Conservation (phyloP, 306 rosid species). For the Morella rubra region DNA sequence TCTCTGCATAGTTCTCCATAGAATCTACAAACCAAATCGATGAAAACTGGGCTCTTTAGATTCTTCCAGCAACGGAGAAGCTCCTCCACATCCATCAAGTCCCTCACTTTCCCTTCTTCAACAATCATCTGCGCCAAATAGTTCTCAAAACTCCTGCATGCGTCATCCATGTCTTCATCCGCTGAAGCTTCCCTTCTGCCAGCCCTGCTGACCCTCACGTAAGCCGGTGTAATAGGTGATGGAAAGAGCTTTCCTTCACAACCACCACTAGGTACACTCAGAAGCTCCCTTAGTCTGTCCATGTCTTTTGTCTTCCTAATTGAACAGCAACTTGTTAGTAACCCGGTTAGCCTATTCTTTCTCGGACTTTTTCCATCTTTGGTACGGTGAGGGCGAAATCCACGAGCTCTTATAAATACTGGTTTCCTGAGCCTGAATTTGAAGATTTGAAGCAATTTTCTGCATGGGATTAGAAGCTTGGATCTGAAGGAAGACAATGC, state of each 20-base stretch:
- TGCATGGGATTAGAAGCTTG: conserved; percentile 76
- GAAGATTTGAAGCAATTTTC: conserved; percentile 45
- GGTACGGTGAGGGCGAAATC: conserved; percentile 18
- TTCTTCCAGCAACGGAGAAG: conserved; percentile 83
- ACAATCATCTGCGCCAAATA: conserved; percentile 86
- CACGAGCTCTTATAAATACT: conserved; percentile 44
- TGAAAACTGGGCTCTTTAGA: conserved; percentile 69
- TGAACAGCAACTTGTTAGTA: conserved; percentile 44
- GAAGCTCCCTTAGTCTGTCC: conserved; percentile 23
- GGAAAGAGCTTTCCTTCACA: conserved; percentile 31
- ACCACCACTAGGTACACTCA: conserved; percentile 32
- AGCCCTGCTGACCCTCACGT: conserved; percentile 14
- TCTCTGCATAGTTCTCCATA: conserved; percentile 94
- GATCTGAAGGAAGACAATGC: conserved; percentile 62
- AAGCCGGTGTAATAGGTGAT: conserved; percentile 56
- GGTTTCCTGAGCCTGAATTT: conserved; percentile 56
- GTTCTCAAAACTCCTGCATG: conserved; percentile 88
- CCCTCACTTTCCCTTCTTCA: conserved; percentile 75
- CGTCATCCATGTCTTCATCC: conserved; percentile 60
- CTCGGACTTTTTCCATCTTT: conserved; percentile 16
- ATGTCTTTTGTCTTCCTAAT: conserved; percentile 33
- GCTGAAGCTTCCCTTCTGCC: conserved; percentile 25
- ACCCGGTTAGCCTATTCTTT: conserved; percentile 31
- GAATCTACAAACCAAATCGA: conserved; percentile 74
- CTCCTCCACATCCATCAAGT: conserved; percentile 83